phyloP scores from a whole-genome alignment of 2,329 filamentous ascomycete species.

The Penicillium corylophilum region DNA sequence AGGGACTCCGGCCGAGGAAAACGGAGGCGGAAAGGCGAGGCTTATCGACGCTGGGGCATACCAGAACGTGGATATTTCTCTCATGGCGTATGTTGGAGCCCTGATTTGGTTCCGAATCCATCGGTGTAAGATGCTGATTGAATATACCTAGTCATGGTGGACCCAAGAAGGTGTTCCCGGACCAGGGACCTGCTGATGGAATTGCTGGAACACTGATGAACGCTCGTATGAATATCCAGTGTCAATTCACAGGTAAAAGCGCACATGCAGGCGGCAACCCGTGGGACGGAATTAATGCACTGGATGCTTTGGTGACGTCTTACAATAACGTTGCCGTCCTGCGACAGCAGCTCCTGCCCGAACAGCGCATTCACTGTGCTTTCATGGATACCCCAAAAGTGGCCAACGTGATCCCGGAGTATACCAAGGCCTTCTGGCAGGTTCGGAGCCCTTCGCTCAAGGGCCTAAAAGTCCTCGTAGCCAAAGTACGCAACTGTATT shows the following conservation, averaged over 20 bases:
- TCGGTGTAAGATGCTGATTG: background rate
- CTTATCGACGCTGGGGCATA: constrained; percentile 48
- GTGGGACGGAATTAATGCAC: constrained; percentile 60
- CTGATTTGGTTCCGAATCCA: background rate
- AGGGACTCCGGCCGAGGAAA: constrained; percentile 42
- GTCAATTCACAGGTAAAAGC: constrained; percentile 51
- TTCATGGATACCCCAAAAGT: constrained; percentile 55
- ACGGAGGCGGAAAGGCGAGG: constrained; percentile 41
- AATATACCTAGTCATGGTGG: constrained; percentile 23
- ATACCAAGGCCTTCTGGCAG: constrained; percentile 47
- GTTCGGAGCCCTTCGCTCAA: constrained; percentile 47
- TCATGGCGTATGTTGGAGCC: constrained; percentile 41
- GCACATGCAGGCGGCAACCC: constrained; percentile 59
- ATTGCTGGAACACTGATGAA: constrained; percentile 33
- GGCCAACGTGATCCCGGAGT: constrained; percentile 58
- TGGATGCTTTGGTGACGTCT: constrained; percentile 55
- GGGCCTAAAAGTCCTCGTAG: constrained; percentile 36
- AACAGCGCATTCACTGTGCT: constrained; percentile 54
- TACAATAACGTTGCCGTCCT: constrained; percentile 51
- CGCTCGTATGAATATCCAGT: constrained; percentile 36
- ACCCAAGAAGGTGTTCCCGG: constrained; percentile 26
- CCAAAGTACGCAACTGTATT: constrained; percentile 34
- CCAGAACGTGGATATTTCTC: constrained; percentile 39
- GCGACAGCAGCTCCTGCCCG: constrained; percentile 57
- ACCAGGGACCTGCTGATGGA: constrained; percentile 19